phyloP scores from a whole-genome alignment of 805 yeast species.

The Pichia phayaonensis region DNA sequence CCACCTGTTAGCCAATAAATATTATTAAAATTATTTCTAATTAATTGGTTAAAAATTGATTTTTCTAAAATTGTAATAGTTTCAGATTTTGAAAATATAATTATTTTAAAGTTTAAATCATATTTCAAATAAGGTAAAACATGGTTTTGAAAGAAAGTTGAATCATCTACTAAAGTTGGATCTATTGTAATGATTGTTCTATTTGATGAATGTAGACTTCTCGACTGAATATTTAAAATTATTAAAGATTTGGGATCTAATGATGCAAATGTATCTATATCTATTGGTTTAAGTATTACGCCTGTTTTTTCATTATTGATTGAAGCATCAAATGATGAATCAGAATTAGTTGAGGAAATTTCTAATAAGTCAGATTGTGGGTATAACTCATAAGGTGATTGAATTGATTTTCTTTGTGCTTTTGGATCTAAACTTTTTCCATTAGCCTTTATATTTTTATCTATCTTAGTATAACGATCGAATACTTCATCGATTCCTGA shows the following conservation, averaged over 20 bases:
- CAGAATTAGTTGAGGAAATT: background rate
- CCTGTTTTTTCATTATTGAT: no score
- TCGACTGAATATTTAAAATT: constrained; percentile 3
- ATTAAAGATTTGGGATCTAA: constrained; percentile 1
- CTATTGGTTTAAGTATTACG: background rate
- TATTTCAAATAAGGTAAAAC: constrained; percentile 4
- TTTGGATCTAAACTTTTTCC: constrained; percentile 3
- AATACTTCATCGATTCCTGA: background rate
- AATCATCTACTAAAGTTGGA: background rate
- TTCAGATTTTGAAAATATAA: constrained; percentile 8
- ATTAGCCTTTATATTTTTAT: background rate
- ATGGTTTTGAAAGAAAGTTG: background rate
- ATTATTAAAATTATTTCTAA: background rate
- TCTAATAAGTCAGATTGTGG: constrained; percentile 2
- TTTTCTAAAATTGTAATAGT: constrained; percentile 4
- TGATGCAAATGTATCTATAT: background rate
- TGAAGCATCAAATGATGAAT: background rate
- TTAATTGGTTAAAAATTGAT: background rate
- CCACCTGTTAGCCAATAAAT: constrained; percentile 34
- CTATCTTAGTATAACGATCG: background rate
- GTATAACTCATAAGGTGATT: constrained; percentile 5
- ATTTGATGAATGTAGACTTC: constrained; percentile 3
- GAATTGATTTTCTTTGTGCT: background rate
- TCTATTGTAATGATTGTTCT: background rate
- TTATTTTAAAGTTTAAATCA: constrained; percentile 1